These are phyloP conservation scores for Podila horticola DNA, from an alignment of 192 early-diverging fungal species.

Conservation along the genomic window DNA sequence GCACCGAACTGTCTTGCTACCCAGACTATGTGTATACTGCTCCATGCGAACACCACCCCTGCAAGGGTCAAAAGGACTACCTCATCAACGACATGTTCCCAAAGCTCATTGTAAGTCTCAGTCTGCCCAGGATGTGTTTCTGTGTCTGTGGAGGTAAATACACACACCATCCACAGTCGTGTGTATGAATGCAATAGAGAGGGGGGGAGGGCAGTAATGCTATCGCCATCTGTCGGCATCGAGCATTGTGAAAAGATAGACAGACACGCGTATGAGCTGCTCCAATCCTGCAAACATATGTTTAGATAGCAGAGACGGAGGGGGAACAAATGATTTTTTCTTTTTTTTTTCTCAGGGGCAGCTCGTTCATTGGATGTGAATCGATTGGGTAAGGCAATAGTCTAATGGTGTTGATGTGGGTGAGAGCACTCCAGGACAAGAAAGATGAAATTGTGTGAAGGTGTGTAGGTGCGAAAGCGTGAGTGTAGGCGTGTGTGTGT, in stretches of 20 bases:
- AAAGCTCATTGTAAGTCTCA: slow-evolving; percentile 40
- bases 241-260: neutral
- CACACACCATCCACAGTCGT: too few relatives aligned
- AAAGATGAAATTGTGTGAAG: too few relatives aligned
- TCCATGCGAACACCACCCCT: slow-evolving; percentile 50
- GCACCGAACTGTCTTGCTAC: neutral
- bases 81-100: slow-evolving; percentile 52
- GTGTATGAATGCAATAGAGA: too few relatives aligned
- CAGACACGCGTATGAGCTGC: neutral
- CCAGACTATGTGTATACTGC: slow-evolving; percentile 35
- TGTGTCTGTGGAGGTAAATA: too few relatives aligned
- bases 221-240: neutral
- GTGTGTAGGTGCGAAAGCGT: too few relatives aligned
- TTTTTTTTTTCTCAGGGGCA: neutral
- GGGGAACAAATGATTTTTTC: neutral
- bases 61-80: slow-evolving; percentile 48
- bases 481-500: too few relatives aligned
- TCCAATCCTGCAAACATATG: neutral
- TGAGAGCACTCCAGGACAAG: too few relatives aligned
- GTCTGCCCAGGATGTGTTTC: too few relatives aligned
- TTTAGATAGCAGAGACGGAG: neutral
- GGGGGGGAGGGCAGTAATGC: neutral
- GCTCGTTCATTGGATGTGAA: too few relatives aligned
- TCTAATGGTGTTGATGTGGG: too few relatives aligned
- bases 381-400: too few relatives aligned